Evolutionary conservation across 345 rosid genomes (phyloP), one percentile per base, ranked within the genome.

Genomic region (Hirschfeldia incana): DNA sequence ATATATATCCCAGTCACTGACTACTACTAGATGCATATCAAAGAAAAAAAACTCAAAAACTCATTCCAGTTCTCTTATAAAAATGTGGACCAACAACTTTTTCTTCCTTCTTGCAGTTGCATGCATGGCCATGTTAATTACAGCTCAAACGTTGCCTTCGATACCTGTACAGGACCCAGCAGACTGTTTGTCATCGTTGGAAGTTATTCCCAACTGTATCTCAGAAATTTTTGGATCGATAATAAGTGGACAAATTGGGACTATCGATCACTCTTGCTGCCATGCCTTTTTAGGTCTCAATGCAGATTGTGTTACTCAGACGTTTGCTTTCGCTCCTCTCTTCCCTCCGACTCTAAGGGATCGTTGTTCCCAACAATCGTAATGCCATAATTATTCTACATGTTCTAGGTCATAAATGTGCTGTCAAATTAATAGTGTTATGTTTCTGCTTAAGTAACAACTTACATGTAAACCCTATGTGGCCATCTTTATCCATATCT

Each of bases 151-250:
- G 4, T 67, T 67, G 21, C 82, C 69, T 11, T 5, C 42, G 55
- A 4, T 44, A 8, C 29, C 61, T 5, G 39, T 13, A 30, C 46
- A 55, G n/a, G 30, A 17, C 49, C 65, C 26, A 67, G 2, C 68
- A 46, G 58, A 67, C 17, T 79, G 82, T 73, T 61, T 72, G 82
- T 27, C 69, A 72, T 73, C 82, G 1, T 9, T 79, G 13, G 82
- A 79, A 73, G 63, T 12, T 1, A 68, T 79, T 12, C 82, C 74
- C 5, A 69, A 73, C 16, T 79, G 82, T 67, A 4, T 79, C 5
- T 69, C 69, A 0, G 74, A 73, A 16, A 67, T 67, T 11, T 68
- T 79, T 15, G 57, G 74, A 13, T 79, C 70, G 13, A 33, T 73
- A 49, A 9, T 70, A 34, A 60, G 68, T 46, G 69, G 74, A 67